phyloP scores from a whole-genome alignment of 2,329 filamentous ascomycete species.

The Diaporthe humulicola region DNA sequence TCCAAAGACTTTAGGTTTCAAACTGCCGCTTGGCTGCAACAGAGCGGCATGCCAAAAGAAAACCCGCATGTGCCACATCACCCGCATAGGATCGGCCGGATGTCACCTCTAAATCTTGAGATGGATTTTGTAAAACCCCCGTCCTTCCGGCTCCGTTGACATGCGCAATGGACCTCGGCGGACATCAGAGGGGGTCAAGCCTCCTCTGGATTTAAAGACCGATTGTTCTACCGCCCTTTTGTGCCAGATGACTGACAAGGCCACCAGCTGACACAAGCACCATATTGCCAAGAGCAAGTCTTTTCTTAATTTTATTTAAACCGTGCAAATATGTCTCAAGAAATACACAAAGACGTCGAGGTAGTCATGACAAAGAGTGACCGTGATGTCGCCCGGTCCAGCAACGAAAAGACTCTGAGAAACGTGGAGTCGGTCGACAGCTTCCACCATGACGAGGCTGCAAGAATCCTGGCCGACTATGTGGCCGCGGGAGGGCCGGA shows the following conservation, averaged over 20 bases:
- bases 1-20: conserved; percentile 10
- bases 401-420: conserved; percentile 8
- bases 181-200: too few species aligned
- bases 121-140: background rate
- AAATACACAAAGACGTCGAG: background rate
- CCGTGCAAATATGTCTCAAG: background rate
- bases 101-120: background rate
- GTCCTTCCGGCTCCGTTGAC: background rate
- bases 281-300: background rate
- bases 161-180: background rate
- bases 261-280: too few species aligned
- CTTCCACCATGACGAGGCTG: conserved; percentile 19
- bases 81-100: conserved; percentile 17
- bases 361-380: background rate
- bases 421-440: background rate
- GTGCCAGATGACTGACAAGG: background rate
- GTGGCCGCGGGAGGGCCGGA: background rate
- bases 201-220: background rate
- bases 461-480: background rate
- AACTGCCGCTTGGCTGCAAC: background rate
- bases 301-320: background rate
- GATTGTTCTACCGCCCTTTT: background rate
- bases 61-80: conserved; percentile 6
- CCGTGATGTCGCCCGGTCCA: background rate
- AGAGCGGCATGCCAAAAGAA: background rate